Evolutionary conservation across 163 green algal species (phyloP).

Genomic region (Chloromonas sp.): DNA sequence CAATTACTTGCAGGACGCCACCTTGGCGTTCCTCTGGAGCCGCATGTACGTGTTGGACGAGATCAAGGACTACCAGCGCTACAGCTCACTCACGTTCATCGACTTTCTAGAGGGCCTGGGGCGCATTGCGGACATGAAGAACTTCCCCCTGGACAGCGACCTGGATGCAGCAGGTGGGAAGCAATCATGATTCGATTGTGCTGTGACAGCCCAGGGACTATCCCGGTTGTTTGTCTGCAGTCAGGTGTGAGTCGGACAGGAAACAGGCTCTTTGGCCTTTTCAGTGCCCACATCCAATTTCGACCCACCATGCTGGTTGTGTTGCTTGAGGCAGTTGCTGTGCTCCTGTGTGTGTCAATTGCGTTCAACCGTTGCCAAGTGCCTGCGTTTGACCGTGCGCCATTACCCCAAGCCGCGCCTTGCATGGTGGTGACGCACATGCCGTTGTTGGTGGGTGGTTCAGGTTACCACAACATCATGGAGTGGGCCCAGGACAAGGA

Average conservation of each 20-base stretch:
- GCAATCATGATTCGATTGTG: too few relatives aligned
- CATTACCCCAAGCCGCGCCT: too few relatives aligned
- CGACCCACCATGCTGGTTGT: background rate
- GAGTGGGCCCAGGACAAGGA: constrained; percentile 60
- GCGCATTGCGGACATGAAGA: constrained; percentile 64
- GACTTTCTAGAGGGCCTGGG: constrained; percentile 74
- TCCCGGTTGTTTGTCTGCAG: too few relatives aligned
- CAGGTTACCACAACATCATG: constrained; percentile 51
- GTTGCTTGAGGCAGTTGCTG: too few relatives aligned
- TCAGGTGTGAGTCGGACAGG: too few relatives aligned
- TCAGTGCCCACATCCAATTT: background rate
- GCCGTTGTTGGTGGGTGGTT: background rate
- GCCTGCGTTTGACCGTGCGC: too few relatives aligned
- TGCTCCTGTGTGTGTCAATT: too few relatives aligned
- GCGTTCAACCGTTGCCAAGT: too few relatives aligned
- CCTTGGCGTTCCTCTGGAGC: constrained; percentile 58
- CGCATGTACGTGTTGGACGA: constrained; percentile 70
- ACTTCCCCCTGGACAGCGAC: constrained; percentile 39
- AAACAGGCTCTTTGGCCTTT: background rate
- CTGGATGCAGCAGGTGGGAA: constrained; percentile 13
- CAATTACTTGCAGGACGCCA: constrained; percentile 37
- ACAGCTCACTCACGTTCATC: constrained; percentile 62
- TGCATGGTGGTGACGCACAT: too few relatives aligned
- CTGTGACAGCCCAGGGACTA: too few relatives aligned
- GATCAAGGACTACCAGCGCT: constrained; percentile 64